Evolutionary conservation across 179 eudicot genomes (phyloP), one percentile per base, ranked within the genome.

Genomic region (Vitellaria paradoxa): DNA sequence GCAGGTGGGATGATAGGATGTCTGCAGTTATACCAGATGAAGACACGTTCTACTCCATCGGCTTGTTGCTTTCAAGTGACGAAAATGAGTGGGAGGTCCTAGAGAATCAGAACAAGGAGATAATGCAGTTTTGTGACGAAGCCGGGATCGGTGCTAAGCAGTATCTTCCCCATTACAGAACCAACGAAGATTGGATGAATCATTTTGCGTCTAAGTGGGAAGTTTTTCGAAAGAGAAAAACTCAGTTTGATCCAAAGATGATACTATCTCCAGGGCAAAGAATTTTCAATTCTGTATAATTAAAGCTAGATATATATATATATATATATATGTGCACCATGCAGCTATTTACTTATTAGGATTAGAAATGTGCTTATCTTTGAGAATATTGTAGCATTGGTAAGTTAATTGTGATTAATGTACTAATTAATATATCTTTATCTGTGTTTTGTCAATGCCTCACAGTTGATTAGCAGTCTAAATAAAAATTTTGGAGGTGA

Each of bases 1-100:
- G 73, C 78, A 92, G 97, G 84, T 92, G 97, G 97, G 92, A 92
- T 73, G 88, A 91, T 63, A 63, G 85, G 65, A 91, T 92, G 97
- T 87, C 92, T 3, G 89, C 92, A 1, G 81, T 86, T 0, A 84
- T 74, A 83, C 90, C 93, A 55, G 94, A 86, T 8, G 97, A 89
- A 69, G 93, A 92, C 2, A 90, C 78, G 50, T 83, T 91, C 61
- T 92, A 91, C 85, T 78, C 85, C 4, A 81, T 92, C 14, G 97
- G 91, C 72, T 84, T 92, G 23, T 74, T 92, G 26, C 88, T 82
- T 76, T 84, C 95, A 0, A 76, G 79, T 13, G 37, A 84, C 15
- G 84, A 77, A 8, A 82, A 81, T 8, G 88, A 80, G 20, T 82
- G 87, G 86, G 74, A 82, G 49, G 62, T 7, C n/a, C 80, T 91